These are phyloP conservation scores for Malus hybrid DNA, from an alignment of 331 rosid species.

Conservation along the genomic window DNA sequence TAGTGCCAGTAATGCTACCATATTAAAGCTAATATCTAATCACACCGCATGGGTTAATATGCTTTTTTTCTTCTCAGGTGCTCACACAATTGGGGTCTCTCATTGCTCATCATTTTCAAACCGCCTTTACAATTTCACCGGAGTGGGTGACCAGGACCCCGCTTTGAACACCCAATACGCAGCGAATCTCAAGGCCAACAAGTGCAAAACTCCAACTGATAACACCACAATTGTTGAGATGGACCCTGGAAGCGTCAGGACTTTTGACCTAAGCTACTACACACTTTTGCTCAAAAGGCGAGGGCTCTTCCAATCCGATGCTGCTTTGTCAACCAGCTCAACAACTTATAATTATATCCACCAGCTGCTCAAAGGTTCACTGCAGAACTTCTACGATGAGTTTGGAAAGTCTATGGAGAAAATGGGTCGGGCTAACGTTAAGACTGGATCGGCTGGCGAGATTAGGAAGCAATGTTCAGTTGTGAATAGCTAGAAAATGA, in stretches of 20 bases:
- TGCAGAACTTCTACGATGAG: constrained; percentile 35
- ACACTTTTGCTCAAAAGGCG: constrained; percentile 46
- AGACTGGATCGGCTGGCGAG: constrained; percentile 56
- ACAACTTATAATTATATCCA: constrained; percentile 29
- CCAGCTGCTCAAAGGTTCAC: constrained; percentile 42
- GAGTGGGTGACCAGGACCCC: constrained; percentile 67
- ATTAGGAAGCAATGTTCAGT: constrained; percentile 63
- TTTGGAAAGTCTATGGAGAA: constrained; percentile 70
- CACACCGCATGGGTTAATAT: no score
- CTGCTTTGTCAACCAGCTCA: constrained; percentile 38
- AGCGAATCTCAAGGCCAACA: constrained; percentile 44
- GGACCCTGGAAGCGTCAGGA: constrained; percentile 80
- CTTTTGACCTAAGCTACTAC: constrained; percentile 71
- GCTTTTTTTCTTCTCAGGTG: constrained; percentile 33
- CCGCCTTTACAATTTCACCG: constrained; percentile 71
- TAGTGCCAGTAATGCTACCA: no score
- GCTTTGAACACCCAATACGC: constrained; percentile 56
- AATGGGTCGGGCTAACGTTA: constrained; percentile 50
- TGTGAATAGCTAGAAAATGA: constrained; percentile 23
- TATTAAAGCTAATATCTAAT: no score
- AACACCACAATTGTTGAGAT: constrained; percentile 50
- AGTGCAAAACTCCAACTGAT: constrained; percentile 48
- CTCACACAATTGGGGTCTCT: constrained; percentile 75
- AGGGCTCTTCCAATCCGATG: constrained; percentile 70
- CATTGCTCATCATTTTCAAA: constrained; percentile 52